Base-by-base conservation (phyloP, 306 rosid genomes). In the Gleditsia sinensis region DNA sequence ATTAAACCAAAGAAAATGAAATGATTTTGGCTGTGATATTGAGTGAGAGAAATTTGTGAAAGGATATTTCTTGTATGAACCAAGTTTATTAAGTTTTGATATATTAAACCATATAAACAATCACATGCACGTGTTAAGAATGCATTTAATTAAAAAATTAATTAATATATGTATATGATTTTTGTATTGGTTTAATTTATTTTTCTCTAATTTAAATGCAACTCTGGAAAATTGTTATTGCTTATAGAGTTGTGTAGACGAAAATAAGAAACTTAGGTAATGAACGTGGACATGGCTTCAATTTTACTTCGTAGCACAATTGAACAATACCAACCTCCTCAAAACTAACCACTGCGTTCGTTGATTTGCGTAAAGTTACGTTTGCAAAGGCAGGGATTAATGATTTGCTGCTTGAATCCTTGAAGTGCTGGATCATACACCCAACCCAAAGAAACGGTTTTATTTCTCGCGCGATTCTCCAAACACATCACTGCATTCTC, bases 381-480 rank as follows among this genome's bases (percentile, higher is more conserved):
- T 3, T 46, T 46, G 9, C 9, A 17, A 0, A 42, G 3, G 17
- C 2, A 42, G 21, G 53, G 0, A 21, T 1, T 46, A 46, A n/a
- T 46, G 6, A 59, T 59, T 21, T 16, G 12, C 16, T 33, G 45
- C 25, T 32, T 32, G 24, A 16, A 16, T 58, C 14, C 13, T n/a
- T n/a, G 8, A n/a, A 46, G 8, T 16, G 53, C 1, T 16, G 62
- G 13, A 43, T 43, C 14, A 5, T 27, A 5, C 37, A 1, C 37
- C n/a, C 62, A 17, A 3, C 0, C 43, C 25, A 33, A 9, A 66
- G 3, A 39, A 66, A 4, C 42, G 42, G 43, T 67, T 46, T 28
- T 6, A 67, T 67, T 48, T 48, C 58, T 69, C 63, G 75, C 50
- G 75, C 36, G 50, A 28, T 51, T 50, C 61, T 17, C 25, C 32